Base-by-base conservation (phyloP, 1,284 basidiomycete species). In the Ceratobasidium sp. region DNA sequence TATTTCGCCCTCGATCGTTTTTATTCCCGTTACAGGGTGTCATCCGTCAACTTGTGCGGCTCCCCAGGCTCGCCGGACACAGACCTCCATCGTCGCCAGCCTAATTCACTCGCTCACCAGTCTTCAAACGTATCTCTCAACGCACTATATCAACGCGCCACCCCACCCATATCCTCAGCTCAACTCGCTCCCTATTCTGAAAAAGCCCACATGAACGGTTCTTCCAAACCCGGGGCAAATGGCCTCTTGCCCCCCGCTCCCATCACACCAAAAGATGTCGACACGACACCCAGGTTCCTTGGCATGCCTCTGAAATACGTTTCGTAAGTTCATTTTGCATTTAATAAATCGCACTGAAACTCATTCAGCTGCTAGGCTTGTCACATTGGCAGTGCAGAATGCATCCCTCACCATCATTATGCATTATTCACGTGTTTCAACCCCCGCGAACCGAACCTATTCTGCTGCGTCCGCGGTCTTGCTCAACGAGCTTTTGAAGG, bases 321-420 rank as follows among this genome's bases (percentile, higher is more conserved):
- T 71, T 90, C 89, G 89, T 91, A 75, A 79, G 87, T 87, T 11
- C 27, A 53, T n/a, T 70, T 58, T 60, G 11, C 30, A 39, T 68
- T 42, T 49, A 53, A 47, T 56, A 25, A 56, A 21, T 16, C n/a
- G 44, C 19, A 27, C 16, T 46, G 5, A 67, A 72, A 47, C 25
- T 52, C 46, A 69, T 39, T 44, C 53, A 29, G 69, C 29, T 36
- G 23, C 44, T 36, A 95, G 93, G 53, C 85, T 98, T 70, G 84
- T 95, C 74, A 95, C 92, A 16, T 84, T 98, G 76, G 94, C 95
- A 54, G 84, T 96, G 62, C 95, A 98, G 81, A 98, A 98, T 80
- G 93, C 92, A 14, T 81, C 87, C 69, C 78, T 97, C 70, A 90
- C 93, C 47, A 87, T 97, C 76, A 89, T 97, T 77, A 94, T 97